Evolutionary conservation across 2,329 filamentous ascomycete genomes (phyloP), one percentile per base, ranked within the genome.

Genomic region (Chrysosporium keratinophilum): DNA sequence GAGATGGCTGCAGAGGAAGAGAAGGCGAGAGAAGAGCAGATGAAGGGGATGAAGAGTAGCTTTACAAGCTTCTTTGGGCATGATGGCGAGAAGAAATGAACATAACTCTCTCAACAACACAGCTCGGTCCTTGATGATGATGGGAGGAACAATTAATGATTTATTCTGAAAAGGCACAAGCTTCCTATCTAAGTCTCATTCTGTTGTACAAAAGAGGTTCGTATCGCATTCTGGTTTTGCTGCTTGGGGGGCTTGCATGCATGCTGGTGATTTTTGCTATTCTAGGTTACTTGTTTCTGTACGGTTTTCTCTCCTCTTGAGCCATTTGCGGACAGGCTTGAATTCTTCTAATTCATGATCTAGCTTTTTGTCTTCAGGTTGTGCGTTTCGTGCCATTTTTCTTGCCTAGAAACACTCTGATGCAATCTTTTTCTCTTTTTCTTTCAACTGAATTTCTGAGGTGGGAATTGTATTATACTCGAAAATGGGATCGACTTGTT

Each of bases 1-100:
- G 91, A 97, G 70, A 90, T 95, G 77, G 86, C 87, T 42, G 84
- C 84, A 47, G 81, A 87, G 67, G 85, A 90, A 74, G 91, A 96
- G 76, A 90, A 88, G 76, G 78, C 83, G 58, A 87, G 90, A 70
- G 87, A 95, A 65, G 89, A 95, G 71, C 85, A 85, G 63, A 90
- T 95, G 84, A 87, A 85, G 72, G 88, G 80, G 65, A 95, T 95
- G 88, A 93, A 91, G 79, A 80, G 79, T 55, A 84, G 84, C 28
- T 83, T 93, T 63, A 76, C 78, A 37, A 76, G 81, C 48, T 73
- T 75, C 65, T 76, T 80, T 58, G 74, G 50, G n/a, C 47, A 40
- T 58, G 74, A 43, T 15, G 50, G 44, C 42, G 35, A 48, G 28
- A 39, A 42, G 23, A 54, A 54, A 52, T 52, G 15, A 52, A 19